Percentiles rank a stretch among this genome's conserved stretches.
phyloP scores from a whole-genome alignment of 2,329 filamentous ascomycete species.

The Ceratocystis huliohia region DNA sequence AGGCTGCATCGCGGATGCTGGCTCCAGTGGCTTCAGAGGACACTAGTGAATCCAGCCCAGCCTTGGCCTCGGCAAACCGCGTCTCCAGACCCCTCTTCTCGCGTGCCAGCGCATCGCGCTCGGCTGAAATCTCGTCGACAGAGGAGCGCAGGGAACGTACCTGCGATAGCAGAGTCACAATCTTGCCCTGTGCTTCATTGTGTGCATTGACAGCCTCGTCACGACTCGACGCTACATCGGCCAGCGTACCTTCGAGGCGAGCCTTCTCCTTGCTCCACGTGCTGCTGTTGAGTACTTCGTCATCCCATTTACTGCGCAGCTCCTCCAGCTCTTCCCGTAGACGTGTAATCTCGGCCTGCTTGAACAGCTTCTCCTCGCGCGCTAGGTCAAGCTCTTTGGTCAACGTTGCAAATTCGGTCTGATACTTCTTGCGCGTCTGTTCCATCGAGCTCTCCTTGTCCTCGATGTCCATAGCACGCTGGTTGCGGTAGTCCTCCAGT shows the following conservation, averaged over 20 bases:
- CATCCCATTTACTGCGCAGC: conserved; percentile 90
- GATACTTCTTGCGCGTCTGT: conserved; percentile 95
- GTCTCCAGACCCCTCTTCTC: conserved; percentile 86
- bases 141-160: conserved; percentile 71
- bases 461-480: conserved; percentile 89
- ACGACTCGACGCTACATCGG: conserved; percentile 78
- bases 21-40: conserved; percentile 60
- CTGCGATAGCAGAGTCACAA: conserved; percentile 80
- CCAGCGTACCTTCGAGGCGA: conserved; percentile 74
- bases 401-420: conserved; percentile 76
- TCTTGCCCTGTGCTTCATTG: conserved; percentile 87
- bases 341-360: conserved; percentile 72
- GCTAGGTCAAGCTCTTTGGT: conserved; percentile 89
- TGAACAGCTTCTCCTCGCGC: conserved; percentile 75
- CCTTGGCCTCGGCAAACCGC: conserved; percentile 73
- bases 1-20: conserved; percentile 77
- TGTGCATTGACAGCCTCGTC: conserved; percentile 89
- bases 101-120: conserved; percentile 70
- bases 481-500: conserved; percentile 90
- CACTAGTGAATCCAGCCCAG: conserved; percentile 75
- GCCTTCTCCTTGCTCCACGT: conserved; percentile 98
- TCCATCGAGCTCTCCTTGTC: conserved; percentile 94
- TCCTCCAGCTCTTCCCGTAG: conserved; percentile 94
- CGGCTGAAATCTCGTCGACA: conserved; percentile 72
- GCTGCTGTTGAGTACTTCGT: conserved; percentile 92